Base-by-base conservation (phyloP, 352 stramenopile species). In the Phytophthora colocasiae region DNA sequence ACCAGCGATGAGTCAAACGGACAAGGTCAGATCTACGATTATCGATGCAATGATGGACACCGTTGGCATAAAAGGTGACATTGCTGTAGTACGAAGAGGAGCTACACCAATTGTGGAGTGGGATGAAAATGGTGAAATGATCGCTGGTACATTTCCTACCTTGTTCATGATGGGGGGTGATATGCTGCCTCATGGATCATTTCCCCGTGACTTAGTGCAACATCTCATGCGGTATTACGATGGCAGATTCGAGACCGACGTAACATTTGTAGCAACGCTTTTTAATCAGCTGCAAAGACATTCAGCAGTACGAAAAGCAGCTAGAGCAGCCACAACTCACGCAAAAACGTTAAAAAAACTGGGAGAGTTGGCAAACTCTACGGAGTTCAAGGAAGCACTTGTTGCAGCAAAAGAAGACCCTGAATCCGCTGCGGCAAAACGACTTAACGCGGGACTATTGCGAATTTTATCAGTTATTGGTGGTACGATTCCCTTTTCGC, bases 141-240 rank as follows among this genome's bases (percentile, higher is more conserved):
- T 53, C 14, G 46, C 46, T 27, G 46, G 46, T 9, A n/a, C 46
- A 2, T 53, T n/a, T n/a, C n/a, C n/a, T n/a, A n/a, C n/a, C n/a
- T n/a, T n/a, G n/a, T n/a, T n/a, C n/a, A n/a, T n/a, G n/a, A n/a
- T n/a, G n/a, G 27, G 46, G 0, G 27, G 46, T 15, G 15, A 27
- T 2, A 53, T 53, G 27, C 46, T 41, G 1, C 46, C 46, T 9
- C n/a, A 24, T 9, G 46, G 46, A 27, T 27, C 46, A 5, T 36
- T 53, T 40, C 27, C 29, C 3, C 36, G 12, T 29, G 22, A 44
- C n/a, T 44, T 32, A 4, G 31, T n/a, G n/a, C n/a, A n/a, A n/a
- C n/a, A n/a, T 19, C 2, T 55, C 34, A 9, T 55, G 32, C 7
- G 48, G 44, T 55, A n/a, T n/a, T n/a, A n/a, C n/a, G n/a, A n/a